These are phyloP conservation scores for Aspergillus panamensis DNA, from an alignment of 495 filamentous ascomycete species.

Conservation along the genomic window DNA sequence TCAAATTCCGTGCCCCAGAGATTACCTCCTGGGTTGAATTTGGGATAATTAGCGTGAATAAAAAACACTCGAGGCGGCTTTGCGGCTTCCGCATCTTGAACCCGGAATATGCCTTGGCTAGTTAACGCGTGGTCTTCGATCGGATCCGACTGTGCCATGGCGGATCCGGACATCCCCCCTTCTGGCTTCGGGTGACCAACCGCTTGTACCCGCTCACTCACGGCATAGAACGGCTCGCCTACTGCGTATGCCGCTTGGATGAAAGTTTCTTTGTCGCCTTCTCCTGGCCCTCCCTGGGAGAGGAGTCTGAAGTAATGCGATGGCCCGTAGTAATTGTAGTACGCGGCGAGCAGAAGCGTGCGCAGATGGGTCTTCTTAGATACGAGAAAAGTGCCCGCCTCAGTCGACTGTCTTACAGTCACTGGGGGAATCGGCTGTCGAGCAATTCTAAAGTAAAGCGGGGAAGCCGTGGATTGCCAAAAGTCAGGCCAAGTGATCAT, in stretches of 20 bases:
- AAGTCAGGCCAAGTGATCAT: slow-evolving; percentile 63
- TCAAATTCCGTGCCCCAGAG: slow-evolving; percentile 41
- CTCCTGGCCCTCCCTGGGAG: slow-evolving; percentile 52
- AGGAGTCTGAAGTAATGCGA: slow-evolving; percentile 57
- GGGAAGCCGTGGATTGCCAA: slow-evolving; percentile 52
- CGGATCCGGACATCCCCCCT: slow-evolving; percentile 34
- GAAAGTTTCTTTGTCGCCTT: slow-evolving; percentile 67
- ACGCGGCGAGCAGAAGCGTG: slow-evolving; percentile 54
- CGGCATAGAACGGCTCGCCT: slow-evolving; percentile 47
- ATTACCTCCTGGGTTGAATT: slow-evolving; percentile 50
- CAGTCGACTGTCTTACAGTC: slow-evolving; percentile 43
- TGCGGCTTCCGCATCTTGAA: slow-evolving; percentile 34
- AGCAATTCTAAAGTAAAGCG: slow-evolving; percentile 53
- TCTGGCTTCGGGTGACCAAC: slow-evolving; percentile 36
- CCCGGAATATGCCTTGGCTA: slow-evolving; percentile 35
- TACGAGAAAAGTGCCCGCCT: slow-evolving; percentile 56
- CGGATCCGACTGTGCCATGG: slow-evolving; percentile 48
- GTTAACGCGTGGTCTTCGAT: slow-evolving; percentile 41
- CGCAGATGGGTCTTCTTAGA: slow-evolving; percentile 52
- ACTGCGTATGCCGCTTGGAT: slow-evolving; percentile 51
- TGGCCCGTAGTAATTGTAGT: slow-evolving; percentile 63
- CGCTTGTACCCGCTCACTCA: slow-evolving; percentile 42
- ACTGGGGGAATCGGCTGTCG: slow-evolving; percentile 40
- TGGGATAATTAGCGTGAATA: slow-evolving; percentile 53
- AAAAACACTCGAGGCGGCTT: slow-evolving; percentile 43